Percentiles rank a stretch among this genome's conserved stretches.
Conservation (phyloP, 1,284 basidiomycete species). For the Cystobasidium slooffiae region DNA sequence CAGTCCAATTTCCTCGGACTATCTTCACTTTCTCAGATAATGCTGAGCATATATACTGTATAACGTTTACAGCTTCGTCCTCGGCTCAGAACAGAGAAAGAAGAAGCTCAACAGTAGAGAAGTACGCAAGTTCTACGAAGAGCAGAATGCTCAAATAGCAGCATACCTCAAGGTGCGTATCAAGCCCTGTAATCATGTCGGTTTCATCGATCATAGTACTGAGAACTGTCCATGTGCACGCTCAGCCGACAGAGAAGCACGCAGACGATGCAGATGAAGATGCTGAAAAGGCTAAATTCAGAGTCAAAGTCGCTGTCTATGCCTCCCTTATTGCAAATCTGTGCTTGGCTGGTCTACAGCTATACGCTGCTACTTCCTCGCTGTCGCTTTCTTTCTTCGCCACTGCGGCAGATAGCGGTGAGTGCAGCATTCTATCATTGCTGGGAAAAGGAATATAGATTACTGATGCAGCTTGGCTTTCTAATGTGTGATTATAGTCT, state of each 20-base stretch:
- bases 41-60: background rate
- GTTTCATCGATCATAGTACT: slow-evolving; percentile 67
- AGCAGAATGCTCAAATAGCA: slow-evolving; percentile 85
- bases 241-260: slow-evolving; percentile 20
- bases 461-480: background rate
- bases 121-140: slow-evolving; percentile 62
- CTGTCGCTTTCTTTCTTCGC: slow-evolving; percentile 81
- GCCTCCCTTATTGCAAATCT: slow-evolving; percentile 80
- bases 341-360: slow-evolving; percentile 58
- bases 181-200: no score
- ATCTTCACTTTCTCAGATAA: background rate
- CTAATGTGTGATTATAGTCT: slow-evolving; percentile 61
- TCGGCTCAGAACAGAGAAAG: slow-evolving; percentile 20
- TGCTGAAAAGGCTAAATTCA: slow-evolving; percentile 58
- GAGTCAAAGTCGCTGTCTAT: slow-evolving; percentile 84
- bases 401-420: slow-evolving; percentile 23
- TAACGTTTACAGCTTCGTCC: slow-evolving; percentile 1
- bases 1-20: background rate
- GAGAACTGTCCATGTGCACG: no score
- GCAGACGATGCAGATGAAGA: slow-evolving; percentile 46
- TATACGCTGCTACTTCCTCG: slow-evolving; percentile 80
- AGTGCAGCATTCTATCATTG: background rate
- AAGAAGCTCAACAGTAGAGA: slow-evolving; percentile 28
- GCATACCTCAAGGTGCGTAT: slow-evolving; percentile 76
- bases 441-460: background rate